Evolutionary conservation across 2,329 filamentous ascomycete genomes (phyloP), one percentile per base, ranked within the genome.

Genomic region (Ophiostoma himal-ulmi): DNA sequence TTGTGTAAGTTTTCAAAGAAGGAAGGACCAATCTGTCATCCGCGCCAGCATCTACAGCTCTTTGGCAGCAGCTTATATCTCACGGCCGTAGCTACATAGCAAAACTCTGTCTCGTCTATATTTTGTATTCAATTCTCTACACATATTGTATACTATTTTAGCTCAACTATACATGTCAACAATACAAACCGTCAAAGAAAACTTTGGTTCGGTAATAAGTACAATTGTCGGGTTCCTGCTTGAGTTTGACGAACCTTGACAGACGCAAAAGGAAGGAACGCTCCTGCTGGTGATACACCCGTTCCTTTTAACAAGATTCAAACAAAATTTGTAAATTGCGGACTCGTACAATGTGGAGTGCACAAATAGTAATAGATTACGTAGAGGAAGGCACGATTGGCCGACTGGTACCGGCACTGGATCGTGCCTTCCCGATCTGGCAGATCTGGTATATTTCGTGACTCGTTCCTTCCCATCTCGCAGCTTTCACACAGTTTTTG

Each of bases 361-460:
- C n/a, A 30, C 7, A 20, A 20, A 8, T 6, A 17, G 22, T 7
- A 13, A 13, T 17, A 5, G 5, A 17, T 36, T 3, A 17, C 8
- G 52, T 57, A 30, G 20, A 65, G 36, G 62, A 39, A 65, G 36
- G 36, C n/a, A 65, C 62, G 62, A 39, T n/a, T n/a, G 10, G 13
- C 57, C 62, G 62, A 39, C n/a, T n/a, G 10, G 13, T 14, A 62
- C 57, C 20, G 10, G 36, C 62, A 41, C 62, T 66, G 67, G 60
- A 60, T 70, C 70, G 70, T 67, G 57, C 70, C 70, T 71, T 71
- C 70, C 70, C 34, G 37, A 71, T 69, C 44, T 67, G 26, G 67
- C 67, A 48, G 17, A 48, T 48, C 5, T n/a, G 44, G 44, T 20
- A 44, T 20, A 44, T 10, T 57, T 34, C 52, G 70, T 68, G 66